A percentile compares a stretch with the other conserved stretches of the same genome.
phyloP scores from a whole-genome alignment of 1,139 yeast genomes.

The Blastobotrys serpentis region DNA sequence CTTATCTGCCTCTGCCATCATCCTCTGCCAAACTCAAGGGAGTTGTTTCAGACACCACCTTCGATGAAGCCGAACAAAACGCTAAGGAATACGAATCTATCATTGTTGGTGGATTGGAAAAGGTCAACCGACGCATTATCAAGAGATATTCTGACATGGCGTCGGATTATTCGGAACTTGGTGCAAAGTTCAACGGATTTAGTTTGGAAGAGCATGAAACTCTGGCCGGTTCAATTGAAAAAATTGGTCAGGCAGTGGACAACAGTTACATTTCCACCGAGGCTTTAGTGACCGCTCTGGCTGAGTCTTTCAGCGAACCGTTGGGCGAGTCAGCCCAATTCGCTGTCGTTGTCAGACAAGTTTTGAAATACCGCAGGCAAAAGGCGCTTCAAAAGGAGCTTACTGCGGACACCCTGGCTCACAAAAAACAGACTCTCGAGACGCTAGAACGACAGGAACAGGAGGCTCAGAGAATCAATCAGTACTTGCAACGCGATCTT shows the following conservation, averaged over 20 bases:
- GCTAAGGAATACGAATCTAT: constrained; percentile 58
- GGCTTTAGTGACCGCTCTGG: constrained; percentile 63
- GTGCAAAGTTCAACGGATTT: constrained; percentile 69
- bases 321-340: constrained; percentile 79
- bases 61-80: constrained; percentile 46
- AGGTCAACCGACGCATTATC: constrained; percentile 63
- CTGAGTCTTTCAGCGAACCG: constrained; percentile 78
- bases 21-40: constrained; percentile 39
- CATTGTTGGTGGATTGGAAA: constrained; percentile 59
- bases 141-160: constrained; percentile 63
- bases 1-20: constrained; percentile 62
- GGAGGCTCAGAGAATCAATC: constrained; percentile 44
- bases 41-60: constrained; percentile 39
- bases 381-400: constrained; percentile 67
- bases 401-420: constrained; percentile 53
- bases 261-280: constrained; percentile 66
- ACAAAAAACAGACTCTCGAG: constrained; percentile 40
- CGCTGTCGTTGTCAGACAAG: constrained; percentile 62
- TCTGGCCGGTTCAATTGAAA: constrained; percentile 57
- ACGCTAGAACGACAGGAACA: constrained; percentile 43
- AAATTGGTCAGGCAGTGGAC: constrained; percentile 79
- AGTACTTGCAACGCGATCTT: constrained; percentile 32
- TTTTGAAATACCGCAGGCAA: constrained; percentile 66
- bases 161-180: constrained; percentile 65
- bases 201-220: constrained; percentile 59